Conservation (phyloP, 2,329 filamentous ascomycete genomes). For the Botrytis fragariae region DNA sequence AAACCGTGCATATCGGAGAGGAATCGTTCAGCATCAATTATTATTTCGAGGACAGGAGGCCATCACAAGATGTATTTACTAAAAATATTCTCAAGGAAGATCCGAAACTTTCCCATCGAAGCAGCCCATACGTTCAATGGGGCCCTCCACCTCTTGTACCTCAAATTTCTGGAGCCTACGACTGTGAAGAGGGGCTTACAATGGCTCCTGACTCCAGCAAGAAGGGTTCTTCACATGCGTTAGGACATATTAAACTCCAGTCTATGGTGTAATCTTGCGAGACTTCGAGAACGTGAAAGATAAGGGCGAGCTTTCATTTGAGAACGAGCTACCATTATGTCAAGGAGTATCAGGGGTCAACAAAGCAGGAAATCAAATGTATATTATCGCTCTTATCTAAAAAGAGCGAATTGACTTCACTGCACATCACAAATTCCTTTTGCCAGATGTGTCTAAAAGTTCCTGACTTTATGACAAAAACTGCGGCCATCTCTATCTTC, state of each 20-base stretch:
- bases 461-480: neutral
- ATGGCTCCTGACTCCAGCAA: neutral
- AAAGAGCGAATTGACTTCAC: neutral
- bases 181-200: neutral
- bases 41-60: neutral
- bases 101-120: fast-evolving
- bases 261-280: neutral
- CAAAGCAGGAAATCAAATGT: neutral
- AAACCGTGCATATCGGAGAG: neutral
- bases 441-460: neutral
- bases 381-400: neutral
- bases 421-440: too few species aligned
- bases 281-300: neutral
- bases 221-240: neutral
- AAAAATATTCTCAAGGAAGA: neutral
- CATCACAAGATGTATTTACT: neutral
- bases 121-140: neutral
- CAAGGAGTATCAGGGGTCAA: neutral
- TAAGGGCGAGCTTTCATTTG: neutral
- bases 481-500: neutral
- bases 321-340: neutral
- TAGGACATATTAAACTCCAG: neutral
- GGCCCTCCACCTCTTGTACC: neutral
- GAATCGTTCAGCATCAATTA: neutral
- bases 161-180: neutral